A percentile compares a stretch with the other conserved stretches of the same genome.
phyloP scores from a whole-genome alignment of 1,284 basidiomycete species.

The Apiotrichum laibachii region DNA sequence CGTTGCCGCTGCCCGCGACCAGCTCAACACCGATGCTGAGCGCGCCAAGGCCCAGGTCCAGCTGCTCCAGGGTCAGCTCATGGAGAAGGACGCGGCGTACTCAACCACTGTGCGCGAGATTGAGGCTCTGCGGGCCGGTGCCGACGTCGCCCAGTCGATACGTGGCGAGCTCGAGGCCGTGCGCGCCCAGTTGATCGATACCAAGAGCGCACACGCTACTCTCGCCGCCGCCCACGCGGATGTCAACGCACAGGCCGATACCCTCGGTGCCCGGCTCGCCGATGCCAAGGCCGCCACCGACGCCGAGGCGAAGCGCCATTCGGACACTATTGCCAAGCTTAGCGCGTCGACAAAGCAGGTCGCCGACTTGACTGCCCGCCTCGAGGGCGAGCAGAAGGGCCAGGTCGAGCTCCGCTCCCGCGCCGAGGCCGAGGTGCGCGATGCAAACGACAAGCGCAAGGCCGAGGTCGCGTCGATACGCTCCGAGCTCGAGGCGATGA shows the following conservation, averaged over 20 bases:
- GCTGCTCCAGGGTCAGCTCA: conserved; percentile 1
- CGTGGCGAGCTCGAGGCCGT: conserved; percentile 13
- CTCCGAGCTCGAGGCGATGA: conserved; percentile 5
- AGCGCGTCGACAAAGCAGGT: conserved; percentile 2
- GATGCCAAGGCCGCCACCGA: conserved; percentile 2
- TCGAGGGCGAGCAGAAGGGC: conserved; percentile 7
- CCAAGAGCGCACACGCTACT: conserved; percentile 8
- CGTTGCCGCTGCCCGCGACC: background rate
- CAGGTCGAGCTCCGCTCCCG: background rate
- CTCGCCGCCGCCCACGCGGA: conserved; percentile 7
- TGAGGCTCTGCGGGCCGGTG: conserved; percentile 20
- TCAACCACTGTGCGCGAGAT: conserved; percentile 13
- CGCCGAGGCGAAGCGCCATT: conserved; percentile 4
- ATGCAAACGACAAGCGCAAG: conserved; percentile 4
- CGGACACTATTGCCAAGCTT: conserved; percentile 4
- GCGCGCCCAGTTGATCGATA: conserved; percentile 6
- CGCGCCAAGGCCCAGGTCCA: conserved; percentile 7
- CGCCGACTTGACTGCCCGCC: conserved; percentile 13
- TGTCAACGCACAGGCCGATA: conserved; percentile 2
- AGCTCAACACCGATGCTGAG: conserved; percentile 3
- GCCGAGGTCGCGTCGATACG: conserved; percentile 12
- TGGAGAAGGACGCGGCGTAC: conserved; percentile 4
- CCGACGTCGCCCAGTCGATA: conserved; percentile 19
- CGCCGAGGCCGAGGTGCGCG: background rate
- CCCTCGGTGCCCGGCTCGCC: conserved; percentile 14